phyloP scores from a whole-genome alignment of 306 rosid genomes.

The Vigna trinervia region DNA sequence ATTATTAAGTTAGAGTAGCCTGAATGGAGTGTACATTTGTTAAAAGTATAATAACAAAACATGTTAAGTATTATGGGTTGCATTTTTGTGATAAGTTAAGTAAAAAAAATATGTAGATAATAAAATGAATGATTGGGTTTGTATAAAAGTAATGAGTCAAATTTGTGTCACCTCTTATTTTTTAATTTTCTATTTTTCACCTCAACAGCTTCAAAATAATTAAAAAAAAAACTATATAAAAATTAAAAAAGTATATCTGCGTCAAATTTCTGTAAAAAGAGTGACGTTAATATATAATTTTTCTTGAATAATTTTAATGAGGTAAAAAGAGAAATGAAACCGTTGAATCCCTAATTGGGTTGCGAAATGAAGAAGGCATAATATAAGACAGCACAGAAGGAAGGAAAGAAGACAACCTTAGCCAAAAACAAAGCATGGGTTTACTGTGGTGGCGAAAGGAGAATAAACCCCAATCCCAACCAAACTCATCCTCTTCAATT shows the following conservation, averaged over 20 bases:
- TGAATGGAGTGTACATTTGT: not conserved
- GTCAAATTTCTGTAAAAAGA: no score
- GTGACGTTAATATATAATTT: no score
- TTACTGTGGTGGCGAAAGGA: conserved; percentile 82
- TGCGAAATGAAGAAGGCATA: not conserved
- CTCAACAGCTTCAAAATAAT: no score
- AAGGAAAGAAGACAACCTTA: not conserved
- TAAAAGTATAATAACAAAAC: not conserved
- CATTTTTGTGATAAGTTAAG: not conserved
- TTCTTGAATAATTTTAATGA: conserved; percentile 12
- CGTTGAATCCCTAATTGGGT: conserved; percentile 14
- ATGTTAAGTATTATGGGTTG: not conserved
- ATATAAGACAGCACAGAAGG: not conserved
- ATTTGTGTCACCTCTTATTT: no score
- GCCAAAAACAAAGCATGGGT: conserved; percentile 61
- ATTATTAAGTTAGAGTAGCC: not conserved
- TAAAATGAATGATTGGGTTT: not conserved
- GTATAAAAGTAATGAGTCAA: not conserved
- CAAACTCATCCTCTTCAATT: conserved; percentile 34
- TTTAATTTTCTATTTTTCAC: no score
- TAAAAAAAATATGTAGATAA: not conserved
- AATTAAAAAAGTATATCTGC: no score
- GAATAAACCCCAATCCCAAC: conserved; percentile 42
- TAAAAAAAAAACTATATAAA: no score
- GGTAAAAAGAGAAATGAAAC: not conserved